Percentiles rank a stretch among this genome's conserved stretches.
phyloP scores from a whole-genome alignment of 2,329 filamentous ascomycete genomes.

The Fusarium illudens region DNA sequence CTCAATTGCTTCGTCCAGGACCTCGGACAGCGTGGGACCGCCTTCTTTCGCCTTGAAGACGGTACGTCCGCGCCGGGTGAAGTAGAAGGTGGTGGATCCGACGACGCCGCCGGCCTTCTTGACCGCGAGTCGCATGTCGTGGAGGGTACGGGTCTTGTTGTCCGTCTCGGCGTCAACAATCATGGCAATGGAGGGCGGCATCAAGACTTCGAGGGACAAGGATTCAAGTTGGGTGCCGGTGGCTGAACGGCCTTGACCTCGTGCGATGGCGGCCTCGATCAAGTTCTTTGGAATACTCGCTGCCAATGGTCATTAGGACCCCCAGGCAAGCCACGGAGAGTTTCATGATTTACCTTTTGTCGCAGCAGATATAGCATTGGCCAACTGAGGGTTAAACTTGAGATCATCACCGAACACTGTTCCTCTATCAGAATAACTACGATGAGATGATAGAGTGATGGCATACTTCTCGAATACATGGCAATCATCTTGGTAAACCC shows the following conservation, averaged over 20 bases:
- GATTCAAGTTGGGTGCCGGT: conserved; percentile 79
- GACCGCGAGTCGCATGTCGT: conserved; percentile 75
- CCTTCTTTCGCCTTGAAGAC: conserved; percentile 67
- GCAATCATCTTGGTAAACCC: conserved; percentile 76
- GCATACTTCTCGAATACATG: conserved; percentile 75
- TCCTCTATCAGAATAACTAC: conserved; percentile 24
- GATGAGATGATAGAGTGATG: neutral
- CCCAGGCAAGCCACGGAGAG: neutral
- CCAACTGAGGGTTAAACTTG: conserved; percentile 78
- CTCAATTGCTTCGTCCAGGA: conserved; percentile 85
- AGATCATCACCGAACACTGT: conserved; percentile 79
- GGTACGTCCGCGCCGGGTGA: conserved; percentile 80
- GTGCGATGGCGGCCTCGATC: conserved; percentile 86
- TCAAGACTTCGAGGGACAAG: conserved; percentile 80
- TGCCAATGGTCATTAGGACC: conserved; percentile 34
- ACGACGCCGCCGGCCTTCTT: conserved; percentile 75
- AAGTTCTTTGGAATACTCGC: conserved; percentile 82
- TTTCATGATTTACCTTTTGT: conserved; percentile 70
- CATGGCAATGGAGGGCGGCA: conserved; percentile 78
- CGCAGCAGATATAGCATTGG: conserved; percentile 74
- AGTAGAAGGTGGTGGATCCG: conserved; percentile 83
- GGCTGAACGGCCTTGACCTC: conserved; percentile 84
- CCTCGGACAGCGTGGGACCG: conserved; percentile 69
- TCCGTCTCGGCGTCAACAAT: conserved; percentile 90
- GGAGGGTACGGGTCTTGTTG: conserved; percentile 75